Evolutionary conservation across 257 asterid genomes (phyloP).

Genomic region (Solanum clarkiae): DNA sequence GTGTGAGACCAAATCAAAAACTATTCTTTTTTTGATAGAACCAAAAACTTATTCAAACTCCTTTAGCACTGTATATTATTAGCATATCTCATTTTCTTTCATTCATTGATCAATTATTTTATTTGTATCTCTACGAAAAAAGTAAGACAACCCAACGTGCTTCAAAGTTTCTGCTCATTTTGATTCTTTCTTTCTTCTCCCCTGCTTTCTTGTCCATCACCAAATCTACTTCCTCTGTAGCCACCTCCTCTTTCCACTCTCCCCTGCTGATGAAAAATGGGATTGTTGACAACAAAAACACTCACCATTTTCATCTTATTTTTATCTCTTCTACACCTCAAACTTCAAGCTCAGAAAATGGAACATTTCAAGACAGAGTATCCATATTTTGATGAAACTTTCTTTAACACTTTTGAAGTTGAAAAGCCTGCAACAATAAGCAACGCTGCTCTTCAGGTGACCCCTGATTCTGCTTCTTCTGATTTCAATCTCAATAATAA

Average conservation of each 20-base stretch:
- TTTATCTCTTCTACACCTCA: conserved; percentile 5
- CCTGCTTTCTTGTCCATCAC: not conserved
- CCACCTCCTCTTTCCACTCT: not conserved
- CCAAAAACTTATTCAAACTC: not conserved
- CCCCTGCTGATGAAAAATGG: conserved; percentile 25
- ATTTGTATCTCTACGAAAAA: not conserved
- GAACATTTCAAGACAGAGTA: not conserved
- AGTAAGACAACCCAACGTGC: not conserved
- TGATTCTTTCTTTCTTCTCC: not conserved
- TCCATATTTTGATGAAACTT: conserved; percentile 14
- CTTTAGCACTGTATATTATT: not conserved
- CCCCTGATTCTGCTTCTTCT: conserved; percentile 32
- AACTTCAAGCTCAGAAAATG: conserved; percentile 16
- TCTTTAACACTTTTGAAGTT: not conserved
- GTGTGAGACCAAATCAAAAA: not conserved
- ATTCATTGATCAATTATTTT: not conserved
- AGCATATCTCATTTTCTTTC: not conserved
- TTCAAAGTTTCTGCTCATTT: not conserved
- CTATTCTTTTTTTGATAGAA: too few relatives aligned
- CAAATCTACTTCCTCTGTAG: not conserved
- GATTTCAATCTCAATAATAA: conserved; percentile 2
- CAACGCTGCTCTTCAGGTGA: conserved; percentile 55
- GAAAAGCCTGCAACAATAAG: conserved; percentile 18
- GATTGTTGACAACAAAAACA: conserved; percentile 3
- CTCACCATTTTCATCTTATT: conserved; percentile 3